Evolutionary conservation across 805 yeast genomes (phyloP), one percentile per base, ranked within the genome.

Genomic region (Zygoascus bituminiphila): DNA sequence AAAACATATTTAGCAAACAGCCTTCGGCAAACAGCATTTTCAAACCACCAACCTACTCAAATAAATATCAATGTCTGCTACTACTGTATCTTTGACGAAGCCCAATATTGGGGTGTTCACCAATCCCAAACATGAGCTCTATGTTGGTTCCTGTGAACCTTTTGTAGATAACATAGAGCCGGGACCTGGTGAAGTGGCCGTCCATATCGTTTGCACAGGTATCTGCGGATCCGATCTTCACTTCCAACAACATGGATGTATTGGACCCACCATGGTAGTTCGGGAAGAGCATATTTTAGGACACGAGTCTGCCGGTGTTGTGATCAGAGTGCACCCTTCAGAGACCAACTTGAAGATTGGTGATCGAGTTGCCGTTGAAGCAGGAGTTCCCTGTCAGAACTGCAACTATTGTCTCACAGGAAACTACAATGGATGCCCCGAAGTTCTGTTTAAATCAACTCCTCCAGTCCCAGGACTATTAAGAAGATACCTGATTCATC

Each of bases 161-260:
- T 47, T 52, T n/a, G 58, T 55, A 2, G 56, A 56, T 22, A 29
- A 48, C 15, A 49, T 56, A n/a, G 48, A 22, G 36, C 71, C 71
- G 15, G 69, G 65, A 9, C 56, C 59, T 10, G 68, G 65, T 25
- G 69, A 72, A 50, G 85, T 79, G 22, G 60, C 77, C 17, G 73
- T 81, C 39, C 80, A 77, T 58, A 74, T 81, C 39, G 70, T 76
- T 51, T 78, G 80, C 45, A 80, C 85, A 6, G 88, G 88, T 23
- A 82, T 82, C 55, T 83, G 88, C 64, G 88, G 88, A 15, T 76
- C 84, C 20, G 89, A 83, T 62, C 71, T 81, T 51, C 88, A 82
- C 61, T 81, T 79, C 66, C 79, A 77, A 68, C 72, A 77, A 48
- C 79, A 77, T 51, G 88, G 88, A 42, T 73, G 70, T 49, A 81